Base-by-base conservation (phyloP, 345 rosid species). In the Lumnitzera littorea region DNA sequence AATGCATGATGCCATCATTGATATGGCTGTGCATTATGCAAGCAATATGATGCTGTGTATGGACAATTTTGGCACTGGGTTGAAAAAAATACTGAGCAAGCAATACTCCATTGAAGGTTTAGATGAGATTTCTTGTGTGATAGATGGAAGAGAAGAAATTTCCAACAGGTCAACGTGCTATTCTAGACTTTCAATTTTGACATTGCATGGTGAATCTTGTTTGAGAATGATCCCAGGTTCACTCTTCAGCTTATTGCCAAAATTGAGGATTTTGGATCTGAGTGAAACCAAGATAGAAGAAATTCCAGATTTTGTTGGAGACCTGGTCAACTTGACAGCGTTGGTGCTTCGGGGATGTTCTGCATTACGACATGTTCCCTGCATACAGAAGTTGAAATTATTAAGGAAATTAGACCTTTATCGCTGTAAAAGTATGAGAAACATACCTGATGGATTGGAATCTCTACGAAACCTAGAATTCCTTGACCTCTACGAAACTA, bases 1-100 rank as follows among this genome's bases (percentile, higher is more conserved):
- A 43, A 71, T 74, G 78, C 74, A 71, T 63, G 72, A 54, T 24
- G 4, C 74, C 46, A 48, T 72, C 11, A 69, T 72, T 56, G 76
- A 66, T 13, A 61, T 80, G 76, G 73, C 81, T 15, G 13, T 72
- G 27, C 52, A 24, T 11, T 50, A 68, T 5, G 60, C 60, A 24
- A 48, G 56, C 0, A 25, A 1, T 4, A 70, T 53, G 15, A 57
- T 61, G 24, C 48, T 31, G 24, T 59, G 50, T 51, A 29, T 71
- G 46, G 70, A 64, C 12, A 47, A 58, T 46, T 61, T 67, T 13
- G 62, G 75, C 5, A 2, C 27, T 11, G 17, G 43, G 25, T 20
- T 71, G 49, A 31, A 6, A 8, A 20, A 55, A 12, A 2, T 55
- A 9, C 53, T 62, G 0, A 12, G 17, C 24, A 50, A 54, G 11